A percentile compares a stretch with the other conserved stretches of the same genome.
Conservation (phyloP, 2,329 filamentous ascomycete species). For the Alternaria arborescens region DNA sequence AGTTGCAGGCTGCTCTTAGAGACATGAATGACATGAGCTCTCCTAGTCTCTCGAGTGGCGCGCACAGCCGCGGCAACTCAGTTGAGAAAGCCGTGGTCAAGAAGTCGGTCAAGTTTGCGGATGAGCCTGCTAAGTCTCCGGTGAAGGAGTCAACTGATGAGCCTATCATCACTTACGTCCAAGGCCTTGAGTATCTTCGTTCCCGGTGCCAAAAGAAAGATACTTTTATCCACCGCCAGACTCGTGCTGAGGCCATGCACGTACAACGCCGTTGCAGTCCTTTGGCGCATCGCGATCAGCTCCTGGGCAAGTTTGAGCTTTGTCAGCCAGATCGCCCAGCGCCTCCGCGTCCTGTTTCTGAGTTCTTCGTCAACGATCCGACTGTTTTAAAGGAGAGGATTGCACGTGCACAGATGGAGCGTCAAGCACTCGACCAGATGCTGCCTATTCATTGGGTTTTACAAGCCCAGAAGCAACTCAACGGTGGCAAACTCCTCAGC, state of each 20-base stretch:
- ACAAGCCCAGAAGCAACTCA: constrained; percentile 67
- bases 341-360: constrained; percentile 56
- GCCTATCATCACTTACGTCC: constrained; percentile 82
- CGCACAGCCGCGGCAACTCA: constrained; percentile 47
- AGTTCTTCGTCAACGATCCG: constrained; percentile 59
- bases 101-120: constrained; percentile 79
- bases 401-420: constrained; percentile 72
- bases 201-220: constrained; percentile 73
- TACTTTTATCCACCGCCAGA: constrained; percentile 82
- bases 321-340: constrained; percentile 58
- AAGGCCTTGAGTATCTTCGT: constrained; percentile 80
- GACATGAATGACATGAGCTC: constrained; percentile 58
- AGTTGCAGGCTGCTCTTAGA: constrained; percentile 74
- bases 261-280: constrained; percentile 78
- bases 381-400: constrained; percentile 69
- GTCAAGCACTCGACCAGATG: constrained; percentile 78
- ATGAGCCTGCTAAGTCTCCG: constrained; percentile 36
- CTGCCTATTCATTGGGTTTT: constrained; percentile 68
- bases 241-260: constrained; percentile 89
- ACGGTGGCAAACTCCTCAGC: constrained; percentile 67
- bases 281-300: constrained; percentile 77
- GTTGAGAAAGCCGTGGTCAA: constrained; percentile 60
- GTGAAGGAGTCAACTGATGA: constrained; percentile 40
- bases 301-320: constrained; percentile 86
- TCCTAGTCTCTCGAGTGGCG: constrained; percentile 50